Conservation (phyloP, 495 filamentous ascomycete species). For the Hypoxylon lienhwacheense region DNA sequence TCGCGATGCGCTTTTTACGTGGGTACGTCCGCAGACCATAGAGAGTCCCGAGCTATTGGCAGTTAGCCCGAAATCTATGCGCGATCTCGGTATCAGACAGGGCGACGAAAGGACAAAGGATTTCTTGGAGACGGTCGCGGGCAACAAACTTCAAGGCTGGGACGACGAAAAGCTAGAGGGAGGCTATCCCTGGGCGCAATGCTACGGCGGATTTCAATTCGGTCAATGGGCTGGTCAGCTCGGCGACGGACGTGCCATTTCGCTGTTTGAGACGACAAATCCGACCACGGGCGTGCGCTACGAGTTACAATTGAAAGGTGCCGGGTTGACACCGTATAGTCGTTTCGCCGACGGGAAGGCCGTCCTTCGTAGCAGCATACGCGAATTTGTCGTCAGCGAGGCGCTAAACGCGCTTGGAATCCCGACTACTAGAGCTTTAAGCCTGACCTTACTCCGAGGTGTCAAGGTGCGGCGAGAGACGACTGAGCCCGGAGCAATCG, state of each 20-base stretch:
- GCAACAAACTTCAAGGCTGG: slow-evolving; percentile 73
- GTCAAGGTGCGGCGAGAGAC: slow-evolving; percentile 74
- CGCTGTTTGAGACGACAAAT: slow-evolving; percentile 87
- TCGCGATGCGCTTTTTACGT: slow-evolving; percentile 84
- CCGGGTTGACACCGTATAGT: slow-evolving; percentile 89
- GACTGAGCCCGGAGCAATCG: slow-evolving; percentile 91
- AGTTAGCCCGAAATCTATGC: slow-evolving; percentile 73
- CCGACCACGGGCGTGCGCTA: slow-evolving; percentile 70
- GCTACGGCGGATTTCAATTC: slow-evolving; percentile 88
- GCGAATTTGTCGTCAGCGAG: slow-evolving; percentile 92
- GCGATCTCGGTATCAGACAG: slow-evolving; percentile 70
- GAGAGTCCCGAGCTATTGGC: slow-evolving; percentile 76
- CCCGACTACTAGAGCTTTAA: slow-evolving; percentile 82
- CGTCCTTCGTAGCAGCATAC: slow-evolving; percentile 84
- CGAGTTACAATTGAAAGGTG: slow-evolving; percentile 92
- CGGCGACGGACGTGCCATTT: slow-evolving; percentile 92
- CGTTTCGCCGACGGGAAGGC: slow-evolving; percentile 98
- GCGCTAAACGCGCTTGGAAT: slow-evolving; percentile 79
- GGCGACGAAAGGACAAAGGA: slow-evolving; percentile 70
- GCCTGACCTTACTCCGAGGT: slow-evolving; percentile 74
- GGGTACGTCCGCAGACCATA: slow-evolving; percentile 74
- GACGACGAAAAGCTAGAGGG: slow-evolving; percentile 60
- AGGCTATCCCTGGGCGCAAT: slow-evolving; percentile 96
- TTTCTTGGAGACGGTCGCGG: slow-evolving; percentile 74
- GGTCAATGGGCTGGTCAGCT: slow-evolving; percentile 94